Evolutionary conservation across 345 rosid species (phyloP).

Genomic region (Luvunga scandens): DNA sequence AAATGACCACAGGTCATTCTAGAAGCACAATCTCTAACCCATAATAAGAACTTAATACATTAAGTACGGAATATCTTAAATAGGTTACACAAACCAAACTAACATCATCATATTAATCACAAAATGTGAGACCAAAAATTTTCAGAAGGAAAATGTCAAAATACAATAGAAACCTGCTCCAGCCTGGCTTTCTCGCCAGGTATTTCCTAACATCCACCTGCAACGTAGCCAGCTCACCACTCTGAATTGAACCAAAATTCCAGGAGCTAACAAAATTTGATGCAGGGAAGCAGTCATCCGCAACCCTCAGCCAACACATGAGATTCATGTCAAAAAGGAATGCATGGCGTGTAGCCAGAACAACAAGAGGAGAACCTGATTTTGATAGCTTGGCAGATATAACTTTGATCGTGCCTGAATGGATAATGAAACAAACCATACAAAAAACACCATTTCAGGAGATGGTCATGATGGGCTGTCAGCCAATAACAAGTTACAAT

Average conservation of each 20-base stretch:
- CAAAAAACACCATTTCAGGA: slow-evolving; percentile 9
- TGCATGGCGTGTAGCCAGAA: slow-evolving; percentile 92
- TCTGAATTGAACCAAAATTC: slow-evolving; percentile 83
- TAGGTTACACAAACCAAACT: background rate
- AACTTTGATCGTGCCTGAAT: slow-evolving; percentile 77
- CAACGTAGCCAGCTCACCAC: slow-evolving; percentile 88
- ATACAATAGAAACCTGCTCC: slow-evolving; percentile 73
- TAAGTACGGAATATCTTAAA: background rate
- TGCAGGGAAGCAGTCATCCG: slow-evolving; percentile 98
- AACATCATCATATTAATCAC: background rate
- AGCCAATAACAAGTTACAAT: background rate
- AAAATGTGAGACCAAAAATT: background rate
- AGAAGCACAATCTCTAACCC: background rate
- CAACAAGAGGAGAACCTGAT: slow-evolving; percentile 93
- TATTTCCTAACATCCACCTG: slow-evolving; percentile 95
- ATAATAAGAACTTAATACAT: background rate
- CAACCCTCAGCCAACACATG: slow-evolving; percentile 97
- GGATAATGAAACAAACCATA: background rate
- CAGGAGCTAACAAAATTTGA: slow-evolving; percentile 93
- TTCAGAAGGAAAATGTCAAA: slow-evolving; percentile 2
- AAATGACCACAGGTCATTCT: slow-evolving; percentile 2
- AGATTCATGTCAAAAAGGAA: slow-evolving; percentile 86
- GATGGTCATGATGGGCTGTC: background rate
- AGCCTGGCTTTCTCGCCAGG: slow-evolving; percentile 94
- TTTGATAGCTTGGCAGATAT: slow-evolving; percentile 91